A percentile compares a stretch with the other conserved stretches of the same genome.
Conservation (phyloP, 169 alveolate species). For the Babesia divergens region DNA sequence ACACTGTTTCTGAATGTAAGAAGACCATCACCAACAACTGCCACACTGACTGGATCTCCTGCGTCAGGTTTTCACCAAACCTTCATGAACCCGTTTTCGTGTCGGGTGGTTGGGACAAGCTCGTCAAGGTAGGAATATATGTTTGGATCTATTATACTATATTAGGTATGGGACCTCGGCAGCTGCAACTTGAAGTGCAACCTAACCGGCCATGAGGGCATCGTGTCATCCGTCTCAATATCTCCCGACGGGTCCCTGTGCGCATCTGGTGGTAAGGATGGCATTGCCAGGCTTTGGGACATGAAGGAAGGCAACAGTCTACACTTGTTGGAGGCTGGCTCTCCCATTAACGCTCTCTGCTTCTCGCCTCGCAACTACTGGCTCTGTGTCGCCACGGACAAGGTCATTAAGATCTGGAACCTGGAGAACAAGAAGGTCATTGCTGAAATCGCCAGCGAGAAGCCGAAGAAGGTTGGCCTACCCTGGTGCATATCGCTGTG, state of each 20-base stretch:
- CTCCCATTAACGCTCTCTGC: constrained; percentile 91
- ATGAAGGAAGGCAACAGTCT: constrained; percentile 92
- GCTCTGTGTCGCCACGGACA: constrained; percentile 95
- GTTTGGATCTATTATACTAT: background rate
- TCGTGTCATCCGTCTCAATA: constrained; percentile 90
- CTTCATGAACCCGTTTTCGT: constrained; percentile 92
- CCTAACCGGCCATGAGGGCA: constrained; percentile 94
- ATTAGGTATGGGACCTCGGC: constrained; percentile 89
- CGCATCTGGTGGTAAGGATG: constrained; percentile 99
- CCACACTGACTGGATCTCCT: constrained; percentile 97
- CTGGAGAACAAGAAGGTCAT: constrained; percentile 90
- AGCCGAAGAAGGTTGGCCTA: constrained; percentile 86
- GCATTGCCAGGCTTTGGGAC: constrained; percentile 94
- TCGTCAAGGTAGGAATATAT: constrained; percentile 82
- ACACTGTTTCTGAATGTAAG: constrained; percentile 96
- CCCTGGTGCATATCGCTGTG: constrained; percentile 92
- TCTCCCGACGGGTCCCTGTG: constrained; percentile 97
- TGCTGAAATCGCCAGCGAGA: constrained; percentile 86
- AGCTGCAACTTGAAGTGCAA: constrained; percentile 90
- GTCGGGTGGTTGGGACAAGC: constrained; percentile 96
- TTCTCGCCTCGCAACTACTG: constrained; percentile 95
- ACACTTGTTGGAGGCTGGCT: constrained; percentile 89
- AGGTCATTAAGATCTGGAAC: constrained; percentile 91
- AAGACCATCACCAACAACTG: constrained; percentile 90
- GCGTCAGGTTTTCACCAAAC: constrained; percentile 95